Base-by-base conservation (phyloP, 305 asterid species). In the Rubia peregrina region DNA sequence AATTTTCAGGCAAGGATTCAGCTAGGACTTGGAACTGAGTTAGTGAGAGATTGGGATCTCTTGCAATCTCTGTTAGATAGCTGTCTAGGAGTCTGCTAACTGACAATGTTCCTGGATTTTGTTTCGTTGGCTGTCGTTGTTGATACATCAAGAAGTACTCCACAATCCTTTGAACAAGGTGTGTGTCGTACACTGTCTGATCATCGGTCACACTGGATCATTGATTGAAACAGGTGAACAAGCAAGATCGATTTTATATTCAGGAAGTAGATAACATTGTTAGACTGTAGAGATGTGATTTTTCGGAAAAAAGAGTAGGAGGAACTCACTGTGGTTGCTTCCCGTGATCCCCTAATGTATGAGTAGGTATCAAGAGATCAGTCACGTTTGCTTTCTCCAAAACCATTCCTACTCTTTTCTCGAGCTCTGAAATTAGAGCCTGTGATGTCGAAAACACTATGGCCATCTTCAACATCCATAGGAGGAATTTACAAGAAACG, bases 51-150 rank as follows among this genome's bases (percentile, higher is more conserved):
- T 78, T 82, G 72, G 91, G 89, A 51, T 91, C 97, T 77, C 83
- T 80, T 44, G 96, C 96, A 26, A 89, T 78, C 83, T 90, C 95
- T 62, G 91, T 92, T 62, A 88, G 82, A 79, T 90, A 91, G 74
- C 73, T 85, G 85, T 91, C 96, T 19, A 91, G 80, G 64, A 91
- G 91, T 80, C 88, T 91, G 71, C 95, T 80, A 71, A 91, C 83
- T 41, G 82, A 82, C 79, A 78, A 53, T 17, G 81, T 81, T 42
- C 78, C 85, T 14, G 82, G 55, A 55, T 74, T 78, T 66, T 77
- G 85, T 51, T 80, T 83, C 9, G 3, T 46, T 40, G 73, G 83
- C 67, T 83, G 84, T 74, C 85, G 85, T 38, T 78, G 90, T 75
- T 88, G 96, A 53, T 84, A 85, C 75, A 91, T 74, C 78, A 89